Conservation (phyloP, 768 basidiomycete species). For the Rhodotorula sphaerocarpa region DNA sequence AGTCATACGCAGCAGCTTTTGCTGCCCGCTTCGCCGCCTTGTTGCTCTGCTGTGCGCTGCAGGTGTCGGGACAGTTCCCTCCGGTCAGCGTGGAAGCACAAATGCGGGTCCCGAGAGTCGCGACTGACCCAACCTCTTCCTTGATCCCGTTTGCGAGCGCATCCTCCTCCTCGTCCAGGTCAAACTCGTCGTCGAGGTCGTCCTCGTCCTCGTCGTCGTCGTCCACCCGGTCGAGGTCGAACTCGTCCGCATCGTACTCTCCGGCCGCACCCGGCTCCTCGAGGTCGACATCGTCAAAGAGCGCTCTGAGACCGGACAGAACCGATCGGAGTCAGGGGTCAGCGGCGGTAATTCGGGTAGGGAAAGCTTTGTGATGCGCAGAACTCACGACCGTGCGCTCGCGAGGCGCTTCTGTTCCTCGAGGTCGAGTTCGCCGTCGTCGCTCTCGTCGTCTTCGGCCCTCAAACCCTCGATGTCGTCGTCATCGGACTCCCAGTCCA, state of each 20-base stretch:
- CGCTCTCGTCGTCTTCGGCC: slow-evolving; percentile 49
- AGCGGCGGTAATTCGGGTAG: too few species aligned
- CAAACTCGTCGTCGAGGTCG: slow-evolving; percentile 24
- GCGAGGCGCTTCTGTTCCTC: slow-evolving; percentile 51
- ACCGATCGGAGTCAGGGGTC: too few species aligned
- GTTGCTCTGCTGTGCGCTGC: neutral
- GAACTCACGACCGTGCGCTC: slow-evolving; percentile 43
- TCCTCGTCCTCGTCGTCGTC: slow-evolving; percentile 26
- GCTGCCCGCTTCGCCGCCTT: slow-evolving; percentile 27
- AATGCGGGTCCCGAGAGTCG: neutral
- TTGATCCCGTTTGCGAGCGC: neutral
- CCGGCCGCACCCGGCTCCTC: slow-evolving; percentile 15
- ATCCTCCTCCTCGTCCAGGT: neutral
- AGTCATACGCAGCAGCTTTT: slow-evolving; percentile 30
- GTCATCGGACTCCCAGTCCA: slow-evolving; percentile 27
- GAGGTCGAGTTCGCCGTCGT: slow-evolving; percentile 49
- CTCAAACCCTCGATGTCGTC: slow-evolving; percentile 28
- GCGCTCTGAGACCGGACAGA: slow-evolving; percentile 20
- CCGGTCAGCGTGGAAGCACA: neutral
- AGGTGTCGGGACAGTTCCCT: neutral
- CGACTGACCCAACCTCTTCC: neutral
- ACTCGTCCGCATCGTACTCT: slow-evolving; percentile 35
- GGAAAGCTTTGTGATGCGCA: too few species aligned
- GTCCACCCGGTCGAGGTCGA: slow-evolving; percentile 43
- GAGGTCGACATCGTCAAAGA: slow-evolving; percentile 38